A percentile compares a stretch with the other conserved stretches of the same genome.
These are phyloP conservation scores for Talaromyces nanjingensis DNA, from an alignment of 495 filamentous ascomycete genomes.

Conservation along the genomic window DNA sequence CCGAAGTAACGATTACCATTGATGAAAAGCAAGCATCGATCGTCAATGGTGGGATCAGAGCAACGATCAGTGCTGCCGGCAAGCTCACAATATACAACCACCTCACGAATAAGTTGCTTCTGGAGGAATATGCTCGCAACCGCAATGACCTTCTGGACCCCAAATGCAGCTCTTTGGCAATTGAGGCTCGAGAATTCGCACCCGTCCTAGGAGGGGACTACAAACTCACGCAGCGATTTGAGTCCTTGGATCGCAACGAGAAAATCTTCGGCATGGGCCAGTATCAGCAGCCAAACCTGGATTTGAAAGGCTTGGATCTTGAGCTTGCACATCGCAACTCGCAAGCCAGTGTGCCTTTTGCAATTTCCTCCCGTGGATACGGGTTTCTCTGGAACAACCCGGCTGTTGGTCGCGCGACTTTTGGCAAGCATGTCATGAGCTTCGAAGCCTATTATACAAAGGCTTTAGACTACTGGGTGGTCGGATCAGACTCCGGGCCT, in stretches of 20 bases:
- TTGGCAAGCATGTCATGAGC: conserved; percentile 49
- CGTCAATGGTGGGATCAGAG: conserved; percentile 44
- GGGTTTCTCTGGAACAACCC: conserved; percentile 58
- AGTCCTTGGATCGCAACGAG: conserved; percentile 41
- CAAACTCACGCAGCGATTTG: conserved; percentile 46
- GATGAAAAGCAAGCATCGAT: conserved; percentile 24
- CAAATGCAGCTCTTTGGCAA: conserved; percentile 45
- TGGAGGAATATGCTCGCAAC: conserved; percentile 52
- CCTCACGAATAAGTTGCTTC: conserved; percentile 31
- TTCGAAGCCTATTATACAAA: conserved; percentile 49
- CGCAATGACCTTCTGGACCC: conserved; percentile 43
- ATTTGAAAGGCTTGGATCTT: conserved; percentile 49
- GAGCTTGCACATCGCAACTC: conserved; percentile 55
- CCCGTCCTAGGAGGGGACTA: conserved; percentile 40
- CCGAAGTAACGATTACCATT: conserved; percentile 17
- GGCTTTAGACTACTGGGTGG: conserved; percentile 51
- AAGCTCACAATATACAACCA: conserved; percentile 44
- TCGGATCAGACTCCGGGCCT: conserved; percentile 36
- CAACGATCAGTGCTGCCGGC: conserved; percentile 35
- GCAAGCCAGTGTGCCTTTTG: conserved; percentile 51
- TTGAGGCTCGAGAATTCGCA: conserved; percentile 48
- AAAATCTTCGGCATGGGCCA: conserved; percentile 58
- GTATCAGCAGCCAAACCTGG: conserved; percentile 50
- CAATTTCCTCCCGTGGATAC: conserved; percentile 46
- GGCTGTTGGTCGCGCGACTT: conserved; percentile 44